Evolutionary conservation across 129 eudicot genomes (phyloP), one percentile per base, ranked within the genome.

Genomic region (Ambrosia trifida): DNA sequence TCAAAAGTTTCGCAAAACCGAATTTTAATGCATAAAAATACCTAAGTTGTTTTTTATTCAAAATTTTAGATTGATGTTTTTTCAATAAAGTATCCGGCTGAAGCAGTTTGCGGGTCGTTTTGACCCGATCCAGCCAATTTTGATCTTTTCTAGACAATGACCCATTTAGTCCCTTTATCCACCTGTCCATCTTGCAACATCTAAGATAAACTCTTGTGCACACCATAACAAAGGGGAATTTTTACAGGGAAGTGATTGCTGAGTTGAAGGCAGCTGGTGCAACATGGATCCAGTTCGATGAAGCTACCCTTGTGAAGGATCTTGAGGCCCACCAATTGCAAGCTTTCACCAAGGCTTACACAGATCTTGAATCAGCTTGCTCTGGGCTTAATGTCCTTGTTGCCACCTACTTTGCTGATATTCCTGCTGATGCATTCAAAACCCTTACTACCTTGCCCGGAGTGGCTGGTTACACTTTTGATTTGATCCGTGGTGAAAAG

Each of bases 221-320:
- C 43, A 36, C 43, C 43, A 36, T 36, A 59, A 70, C 60, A 43
- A 46, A 17, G 44, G 54, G 17, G 11, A 44, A 31, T 50, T 68
- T 8, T 52, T 58, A 50, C 89, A 91, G 97, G 87, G 97, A 88
- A 74, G 97, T 91, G 31, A 77, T 91, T 50, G 86, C 96, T 53
- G 97, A 91, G 62, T 73, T 91, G 84, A 91, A 91, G 91, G 96
- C 69, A 69, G 96, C 96, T 20, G 97, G 97, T 78, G 97, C 97
- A 33, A 65, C 96, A 64, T 86, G 91, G 93, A 88, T 91, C 74
- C 97, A 91, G 77, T 88, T 91, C 72, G 97, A 91, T 65, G 97
- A 91, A 76, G 94, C 97, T 75, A 86, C 86, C 64, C 88, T 91
- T 16, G 96, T 91, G 63, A 74, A 78, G 96, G 97, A 91, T 83